A percentile compares a stretch with the other conserved stretches of the same genome.
phyloP scores from a whole-genome alignment of 2,329 filamentous ascomycete species.

The Alternaria sp. region DNA sequence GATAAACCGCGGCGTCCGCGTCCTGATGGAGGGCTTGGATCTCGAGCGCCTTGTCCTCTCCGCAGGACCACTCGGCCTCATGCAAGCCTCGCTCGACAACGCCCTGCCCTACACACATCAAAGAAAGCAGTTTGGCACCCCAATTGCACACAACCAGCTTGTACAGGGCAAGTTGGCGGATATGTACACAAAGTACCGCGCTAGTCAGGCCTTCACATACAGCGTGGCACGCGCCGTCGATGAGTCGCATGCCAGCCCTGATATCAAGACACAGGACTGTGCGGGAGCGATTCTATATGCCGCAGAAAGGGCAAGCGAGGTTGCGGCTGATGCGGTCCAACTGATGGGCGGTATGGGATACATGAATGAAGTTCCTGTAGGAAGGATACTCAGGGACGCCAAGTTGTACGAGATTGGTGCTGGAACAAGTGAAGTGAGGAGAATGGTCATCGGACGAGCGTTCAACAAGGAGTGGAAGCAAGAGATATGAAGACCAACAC shows the following conservation, averaged over 20 bases:
- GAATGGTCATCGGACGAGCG: constrained; percentile 91
- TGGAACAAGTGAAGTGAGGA: constrained; percentile 90
- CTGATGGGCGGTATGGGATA: constrained; percentile 95
- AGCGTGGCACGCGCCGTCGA: constrained; percentile 81
- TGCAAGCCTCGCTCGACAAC: constrained; percentile 90
- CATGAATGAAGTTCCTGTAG: constrained; percentile 92
- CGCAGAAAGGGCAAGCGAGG: constrained; percentile 88
- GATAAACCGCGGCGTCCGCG: constrained; percentile 82
- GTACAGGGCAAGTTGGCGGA: constrained; percentile 93
- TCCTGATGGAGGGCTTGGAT: constrained; percentile 96
- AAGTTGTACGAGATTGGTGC: constrained; percentile 96
- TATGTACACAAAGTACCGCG: constrained; percentile 95
- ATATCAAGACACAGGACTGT: constrained; percentile 87
- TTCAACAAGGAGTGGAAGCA: constrained; percentile 83
- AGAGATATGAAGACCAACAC: constrained; percentile 18
- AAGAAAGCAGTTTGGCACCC: constrained; percentile 85
- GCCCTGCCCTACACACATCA: constrained; percentile 89
- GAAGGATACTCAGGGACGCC: constrained; percentile 79
- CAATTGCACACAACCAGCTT: constrained; percentile 91
- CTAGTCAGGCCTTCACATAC: constrained; percentile 87
- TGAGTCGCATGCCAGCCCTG: constrained; percentile 56
- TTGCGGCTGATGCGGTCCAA: constrained; percentile 87
- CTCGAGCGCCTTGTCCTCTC: constrained; percentile 91
- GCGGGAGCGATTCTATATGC: constrained; percentile 94
- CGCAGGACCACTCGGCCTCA: constrained; percentile 89